A percentile compares a stretch with the other conserved stretches of the same genome.
phyloP scores from a whole-genome alignment of 106 monocot species.

The Phalaenopsis equestris region DNA sequence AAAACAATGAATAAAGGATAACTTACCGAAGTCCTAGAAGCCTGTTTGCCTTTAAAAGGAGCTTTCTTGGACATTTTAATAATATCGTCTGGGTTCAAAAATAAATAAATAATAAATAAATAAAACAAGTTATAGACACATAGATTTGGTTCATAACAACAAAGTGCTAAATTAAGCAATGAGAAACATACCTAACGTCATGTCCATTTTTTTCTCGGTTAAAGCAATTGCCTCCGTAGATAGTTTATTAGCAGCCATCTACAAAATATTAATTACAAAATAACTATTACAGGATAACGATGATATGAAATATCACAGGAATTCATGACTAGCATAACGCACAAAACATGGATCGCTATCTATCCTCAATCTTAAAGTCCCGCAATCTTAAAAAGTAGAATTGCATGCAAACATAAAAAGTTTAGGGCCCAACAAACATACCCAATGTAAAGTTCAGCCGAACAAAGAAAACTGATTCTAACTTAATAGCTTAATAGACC shows the following conservation, averaged over 20 bases:
- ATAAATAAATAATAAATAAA: not conserved
- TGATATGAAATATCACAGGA: not conserved
- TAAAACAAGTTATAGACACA: not conserved
- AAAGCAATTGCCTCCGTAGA: slow-evolving; percentile 48
- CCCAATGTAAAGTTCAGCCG: no score
- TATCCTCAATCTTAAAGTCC: not conserved
- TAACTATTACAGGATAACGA: not conserved
- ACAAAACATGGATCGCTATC: not conserved
- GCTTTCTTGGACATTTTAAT: slow-evolving; percentile 91
- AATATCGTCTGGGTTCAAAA: slow-evolving; percentile 64
- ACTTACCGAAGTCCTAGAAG: slow-evolving; percentile 54
- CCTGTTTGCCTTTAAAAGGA: slow-evolving; percentile 34
- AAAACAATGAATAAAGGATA: not conserved
- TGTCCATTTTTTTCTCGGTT: slow-evolving; percentile 74
- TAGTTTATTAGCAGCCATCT: slow-evolving; percentile 39
- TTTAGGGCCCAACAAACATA: no score
- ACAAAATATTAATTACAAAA: not conserved
- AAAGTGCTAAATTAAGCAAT: not conserved
- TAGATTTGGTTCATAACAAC: not conserved
- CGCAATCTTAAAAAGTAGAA: not conserved
- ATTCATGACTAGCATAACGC: not conserved
- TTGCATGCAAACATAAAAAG: not conserved
- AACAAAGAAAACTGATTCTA: no score
- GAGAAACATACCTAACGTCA: slow-evolving; percentile 45
- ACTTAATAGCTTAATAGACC: no score